Evolutionary conservation across 2,329 filamentous ascomycete genomes (phyloP).

Genomic region (Cytospora schulzeri): DNA sequence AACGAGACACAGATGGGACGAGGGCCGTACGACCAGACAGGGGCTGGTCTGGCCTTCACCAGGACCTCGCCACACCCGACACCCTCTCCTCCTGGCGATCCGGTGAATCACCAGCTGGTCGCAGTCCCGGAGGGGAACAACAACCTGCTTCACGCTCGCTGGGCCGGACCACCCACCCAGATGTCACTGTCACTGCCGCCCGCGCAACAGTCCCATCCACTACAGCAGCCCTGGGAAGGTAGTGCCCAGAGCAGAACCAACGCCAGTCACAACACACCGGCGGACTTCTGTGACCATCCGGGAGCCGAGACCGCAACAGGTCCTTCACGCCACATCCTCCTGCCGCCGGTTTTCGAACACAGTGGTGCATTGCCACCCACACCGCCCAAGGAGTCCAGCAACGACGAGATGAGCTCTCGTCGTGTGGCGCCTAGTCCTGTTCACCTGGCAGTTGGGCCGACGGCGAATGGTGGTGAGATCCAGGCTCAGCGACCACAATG

Average conservation of each 20-base stretch:
- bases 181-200: background rate
- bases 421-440: background rate
- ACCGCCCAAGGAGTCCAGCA: background rate
- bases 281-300: background rate
- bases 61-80: background rate
- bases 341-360: background rate
- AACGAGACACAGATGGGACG: background rate
- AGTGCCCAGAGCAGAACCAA: background rate
- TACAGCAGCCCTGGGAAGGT: slow-evolving; percentile 6
- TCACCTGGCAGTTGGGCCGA: background rate
- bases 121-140: slow-evolving; percentile 13
- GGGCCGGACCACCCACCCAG: background rate
- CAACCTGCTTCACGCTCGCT: background rate
- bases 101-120: background rate
- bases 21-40: background rate
- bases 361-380: background rate
- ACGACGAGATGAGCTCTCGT: background rate
- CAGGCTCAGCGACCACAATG: background rate
- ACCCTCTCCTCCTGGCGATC: background rate
- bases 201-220: background rate
- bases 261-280: background rate
- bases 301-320: background rate
- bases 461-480: background rate
- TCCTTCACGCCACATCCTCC: background rate
- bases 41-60: background rate